Conservation (phyloP, 2,329 filamentous ascomycete species). For the Penicillium olsonii region DNA sequence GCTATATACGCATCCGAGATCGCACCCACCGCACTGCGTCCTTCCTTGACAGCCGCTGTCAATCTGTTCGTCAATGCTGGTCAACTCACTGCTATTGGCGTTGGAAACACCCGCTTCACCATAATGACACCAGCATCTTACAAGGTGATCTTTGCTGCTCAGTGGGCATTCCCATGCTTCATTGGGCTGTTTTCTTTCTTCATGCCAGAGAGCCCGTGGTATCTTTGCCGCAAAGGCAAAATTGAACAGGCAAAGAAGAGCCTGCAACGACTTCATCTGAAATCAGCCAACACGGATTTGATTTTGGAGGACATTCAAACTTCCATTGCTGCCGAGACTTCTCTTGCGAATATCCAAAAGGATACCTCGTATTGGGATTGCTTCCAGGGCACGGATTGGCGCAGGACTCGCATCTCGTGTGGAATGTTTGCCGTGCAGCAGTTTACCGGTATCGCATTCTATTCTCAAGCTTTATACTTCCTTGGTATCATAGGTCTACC, state of each 20-base stretch:
- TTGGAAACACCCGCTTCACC: background rate
- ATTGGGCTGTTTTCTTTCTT: background rate
- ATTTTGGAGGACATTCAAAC: background rate
- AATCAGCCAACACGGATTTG: background rate
- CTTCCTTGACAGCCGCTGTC: conserved; percentile 1
- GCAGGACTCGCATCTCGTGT: conserved; percentile 5
- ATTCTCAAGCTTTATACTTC: conserved; percentile 3
- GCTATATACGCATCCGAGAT: conserved; percentile 4
- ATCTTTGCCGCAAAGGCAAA: background rate
- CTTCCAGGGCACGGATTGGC: conserved; percentile 2
- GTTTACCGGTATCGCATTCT: conserved; percentile 6
- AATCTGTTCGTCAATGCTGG: conserved; percentile 8
- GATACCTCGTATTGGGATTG: background rate
- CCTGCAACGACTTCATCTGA: background rate
- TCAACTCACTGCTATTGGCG: conserved; percentile 1
- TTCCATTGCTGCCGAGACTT: background rate
- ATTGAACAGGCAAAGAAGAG: background rate
- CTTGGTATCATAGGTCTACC: conserved; percentile 1
- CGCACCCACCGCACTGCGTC: background rate
- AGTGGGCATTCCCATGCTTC: conserved; percentile 3
- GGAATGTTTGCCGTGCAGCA: conserved; percentile 10
- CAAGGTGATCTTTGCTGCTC: background rate
- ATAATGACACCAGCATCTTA: conserved; percentile 1
- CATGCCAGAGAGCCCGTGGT: conserved; percentile 1
- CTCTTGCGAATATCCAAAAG: background rate